Base-by-base conservation (phyloP, 2,329 filamentous ascomycete species). In the Xylaria sp. region DNA sequence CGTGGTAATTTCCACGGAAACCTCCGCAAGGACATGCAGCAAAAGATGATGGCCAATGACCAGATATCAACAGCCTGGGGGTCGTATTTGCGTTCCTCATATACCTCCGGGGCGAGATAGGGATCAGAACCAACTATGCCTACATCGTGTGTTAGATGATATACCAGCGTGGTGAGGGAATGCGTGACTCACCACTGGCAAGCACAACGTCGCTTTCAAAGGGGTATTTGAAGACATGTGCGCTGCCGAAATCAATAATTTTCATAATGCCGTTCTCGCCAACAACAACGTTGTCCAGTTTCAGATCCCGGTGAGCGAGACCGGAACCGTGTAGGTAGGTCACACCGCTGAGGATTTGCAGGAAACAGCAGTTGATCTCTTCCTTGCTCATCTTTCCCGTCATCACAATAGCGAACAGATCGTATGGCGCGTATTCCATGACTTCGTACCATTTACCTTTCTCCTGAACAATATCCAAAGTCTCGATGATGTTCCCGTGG, bases 191-290 rank as follows among this genome's bases (percentile, higher is more conserved):
- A 94, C 91, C 92, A 72, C 85, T 87, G 44, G 92, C 90, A 50
- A 88, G 79, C 11, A 94, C 90, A 59, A 92, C 85, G 55, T 91
- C 91, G 65, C 87, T 92, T 76, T 99, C 94, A 70, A 99, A 97
- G 0, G 94, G 94, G 79, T 99, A 99, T 69, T 90, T 87, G 78
- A 96, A 99, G 47, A 99, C 93, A 66, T 94, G 92, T 0, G 94
- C 93, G 76, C 92, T 97, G 30, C 94, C 94, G 75, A 99, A 99
- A 74, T 99, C 94, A 70, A 99, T 99, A 65, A 99, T 90, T 76
- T 99, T 99, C 92, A 99, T 96, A 68, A 99, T 97, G 1, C 94
- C 94, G 70, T 89, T 85, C 71, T 96, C 90, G 71, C 92, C 97
- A 61, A 99, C 92, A 34, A 99, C 94, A 18, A 99, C 94, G 68